Base-by-base conservation (phyloP, 75 land plant genomes). In the Picea sitchensis region DNA sequence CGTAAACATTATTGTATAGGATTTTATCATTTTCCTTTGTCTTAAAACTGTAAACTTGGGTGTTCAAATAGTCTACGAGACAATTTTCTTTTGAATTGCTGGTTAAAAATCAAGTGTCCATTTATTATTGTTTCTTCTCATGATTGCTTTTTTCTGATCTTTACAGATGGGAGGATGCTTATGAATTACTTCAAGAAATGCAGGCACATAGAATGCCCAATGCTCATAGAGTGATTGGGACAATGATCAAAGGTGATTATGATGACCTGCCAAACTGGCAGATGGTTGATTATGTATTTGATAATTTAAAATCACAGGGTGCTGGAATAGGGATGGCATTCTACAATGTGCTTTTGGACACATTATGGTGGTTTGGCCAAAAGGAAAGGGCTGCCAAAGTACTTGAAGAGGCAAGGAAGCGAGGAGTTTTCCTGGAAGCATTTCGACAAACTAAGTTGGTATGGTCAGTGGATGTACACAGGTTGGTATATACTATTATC, bases 391-490 rank as follows among this genome's bases (percentile, higher is more conserved):
- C 96, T 82, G 87, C 88, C 34, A 82, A 92, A 75, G 94, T 98
- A 3, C 91, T 98, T 41, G 64, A 81, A 72, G 99, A 92, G 78
- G 99, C 92, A 77, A 88, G 81, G 79, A 86, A 83, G 59, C 83
- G 93, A 20, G 94, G 94, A 38, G 82, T 89, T 65, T 93, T 87
- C 75, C 90, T 93, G 59, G 96, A 98, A 77, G 87, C 90, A 11
- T 91, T 83, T 79, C 86, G 90, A 38, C 62, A 84, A 74, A 93
- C 85, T 68, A 86, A 87, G 65, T 87, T 90, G 75, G 82, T 98
- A 32, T 95, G 92, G 94, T 92, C 98, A 58, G 85, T 95, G 57
- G 98, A 98, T 85, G 94, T 95, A 3, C 98, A 95, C 79, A 95
- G 99, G 99, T 88, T 44, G 83, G 91, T 23, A 12, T 20, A 62